Conservation (phyloP, 192 early-diverging fungal species). For the Coemansia sp. region DNA sequence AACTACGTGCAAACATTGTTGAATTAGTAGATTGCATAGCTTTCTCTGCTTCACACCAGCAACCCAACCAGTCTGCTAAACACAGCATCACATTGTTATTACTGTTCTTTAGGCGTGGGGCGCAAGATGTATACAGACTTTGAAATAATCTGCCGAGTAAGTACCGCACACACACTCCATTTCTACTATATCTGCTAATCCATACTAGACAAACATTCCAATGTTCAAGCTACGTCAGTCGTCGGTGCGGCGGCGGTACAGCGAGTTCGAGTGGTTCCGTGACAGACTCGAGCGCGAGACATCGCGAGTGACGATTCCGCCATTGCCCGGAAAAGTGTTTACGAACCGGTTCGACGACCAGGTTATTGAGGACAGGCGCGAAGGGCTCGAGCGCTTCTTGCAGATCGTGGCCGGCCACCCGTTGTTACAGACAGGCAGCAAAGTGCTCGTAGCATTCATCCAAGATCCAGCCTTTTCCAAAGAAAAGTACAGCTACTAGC, state of each 20-base stretch:
- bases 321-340: conserved; percentile 95
- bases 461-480: conserved; percentile 87
- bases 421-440: conserved; percentile 95
- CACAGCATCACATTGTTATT: too few species aligned
- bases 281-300: conserved; percentile 91
- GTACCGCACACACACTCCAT: background rate
- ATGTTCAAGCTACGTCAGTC: conserved; percentile 88
- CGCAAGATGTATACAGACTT: conserved; percentile 92
- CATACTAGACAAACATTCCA: conserved; percentile 81
- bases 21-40: background rate
- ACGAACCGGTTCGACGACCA: conserved; percentile 94
- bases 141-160: conserved; percentile 81
- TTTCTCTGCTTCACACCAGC: too few species aligned
- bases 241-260: conserved; percentile 86
- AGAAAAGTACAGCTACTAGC: conserved; percentile 60
- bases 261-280: conserved; percentile 98
- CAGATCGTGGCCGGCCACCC: conserved; percentile 98
- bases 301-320: conserved; percentile 90
- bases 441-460: conserved; percentile 89
- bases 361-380: conserved; percentile 89
- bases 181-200: background rate
- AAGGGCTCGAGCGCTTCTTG: conserved; percentile 90
- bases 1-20: too few species aligned
- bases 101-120: background rate
- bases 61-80: background rate